phyloP scores from a whole-genome alignment of 2,329 filamentous ascomycete species.

The Rugonectria rugulosa region DNA sequence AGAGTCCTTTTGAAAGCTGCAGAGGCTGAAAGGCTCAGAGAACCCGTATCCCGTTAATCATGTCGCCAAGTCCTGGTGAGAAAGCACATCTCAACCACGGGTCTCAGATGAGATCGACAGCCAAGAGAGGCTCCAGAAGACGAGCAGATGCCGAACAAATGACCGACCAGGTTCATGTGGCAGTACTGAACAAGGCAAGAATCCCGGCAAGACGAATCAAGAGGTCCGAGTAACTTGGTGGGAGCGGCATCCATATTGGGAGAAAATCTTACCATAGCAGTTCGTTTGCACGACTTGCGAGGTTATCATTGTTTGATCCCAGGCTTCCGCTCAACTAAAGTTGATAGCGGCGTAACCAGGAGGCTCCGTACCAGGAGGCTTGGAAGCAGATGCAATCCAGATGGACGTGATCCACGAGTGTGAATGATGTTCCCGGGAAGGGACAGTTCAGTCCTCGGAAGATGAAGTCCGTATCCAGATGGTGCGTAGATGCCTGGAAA shows the following conservation, averaged over 20 bases:
- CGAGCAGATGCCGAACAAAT: neutral
- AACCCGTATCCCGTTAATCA: neutral
- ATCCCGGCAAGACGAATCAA: slow-evolving; percentile 1
- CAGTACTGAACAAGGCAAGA: neutral
- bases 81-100: neutral
- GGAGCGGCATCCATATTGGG: neutral
- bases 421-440: slow-evolving; percentile 18
- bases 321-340: slow-evolving; percentile 7
- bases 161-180: too few relatives aligned
- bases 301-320: neutral
- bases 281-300: neutral
- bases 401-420: slow-evolving; percentile 12
- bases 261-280: slow-evolving; percentile 10
- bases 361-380: slow-evolving; percentile 12
- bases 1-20: neutral
- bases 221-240: neutral
- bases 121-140: too few relatives aligned
- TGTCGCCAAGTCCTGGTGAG: slow-evolving; percentile 1
- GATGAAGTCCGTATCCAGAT: slow-evolving; percentile 21
- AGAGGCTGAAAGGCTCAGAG: neutral
- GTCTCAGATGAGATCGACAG: neutral
- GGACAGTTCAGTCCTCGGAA: slow-evolving; percentile 28
- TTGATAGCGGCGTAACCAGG: slow-evolving; percentile 2
- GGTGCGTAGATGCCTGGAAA: slow-evolving; percentile 2
- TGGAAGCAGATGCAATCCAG: slow-evolving; percentile 18